phyloP scores from a whole-genome alignment of 106 monocot species.

The Triglochin maritima region DNA sequence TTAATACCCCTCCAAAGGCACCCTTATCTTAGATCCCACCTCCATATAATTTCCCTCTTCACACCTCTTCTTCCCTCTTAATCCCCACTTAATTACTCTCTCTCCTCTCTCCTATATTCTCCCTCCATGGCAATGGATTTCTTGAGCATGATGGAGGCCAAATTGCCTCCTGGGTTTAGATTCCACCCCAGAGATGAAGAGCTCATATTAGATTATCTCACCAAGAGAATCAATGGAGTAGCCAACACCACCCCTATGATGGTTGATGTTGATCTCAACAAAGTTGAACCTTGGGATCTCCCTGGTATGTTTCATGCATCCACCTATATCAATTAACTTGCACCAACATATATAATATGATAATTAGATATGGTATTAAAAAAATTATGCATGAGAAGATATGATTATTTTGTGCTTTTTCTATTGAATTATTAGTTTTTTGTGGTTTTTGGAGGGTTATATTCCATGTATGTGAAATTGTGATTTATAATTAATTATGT shows the following conservation, averaged over 20 bases:
- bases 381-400: too few relatives aligned
- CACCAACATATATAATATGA: not conserved
- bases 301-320: conserved; percentile 35
- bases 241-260: conserved; percentile 14
- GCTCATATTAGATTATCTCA: conserved; percentile 60
- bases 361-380: not conserved
- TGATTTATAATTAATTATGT: too few relatives aligned
- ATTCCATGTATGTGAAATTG: too few relatives aligned
- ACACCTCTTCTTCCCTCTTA: conserved; percentile 1
- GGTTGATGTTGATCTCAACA: conserved; percentile 81
- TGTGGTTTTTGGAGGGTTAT: too few relatives aligned
- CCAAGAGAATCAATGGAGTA: conserved; percentile 18
- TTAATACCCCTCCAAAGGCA: conserved; percentile 5
- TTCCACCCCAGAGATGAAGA: conserved; percentile 84
- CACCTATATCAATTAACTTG: too few relatives aligned
- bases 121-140: conserved; percentile 26
- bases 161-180: conserved; percentile 69
- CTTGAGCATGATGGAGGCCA: conserved; percentile 64
- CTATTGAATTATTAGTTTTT: too few relatives aligned
- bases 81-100: not conserved
- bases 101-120: conserved; percentile 7
- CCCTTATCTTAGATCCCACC: not conserved
- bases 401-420: too few relatives aligned
- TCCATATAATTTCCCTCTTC: not conserved
- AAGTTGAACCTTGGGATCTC: conserved; percentile 91